Evolutionary conservation across 805 yeast genomes (phyloP).

Genomic region (Nadsonia fulvescens): DNA sequence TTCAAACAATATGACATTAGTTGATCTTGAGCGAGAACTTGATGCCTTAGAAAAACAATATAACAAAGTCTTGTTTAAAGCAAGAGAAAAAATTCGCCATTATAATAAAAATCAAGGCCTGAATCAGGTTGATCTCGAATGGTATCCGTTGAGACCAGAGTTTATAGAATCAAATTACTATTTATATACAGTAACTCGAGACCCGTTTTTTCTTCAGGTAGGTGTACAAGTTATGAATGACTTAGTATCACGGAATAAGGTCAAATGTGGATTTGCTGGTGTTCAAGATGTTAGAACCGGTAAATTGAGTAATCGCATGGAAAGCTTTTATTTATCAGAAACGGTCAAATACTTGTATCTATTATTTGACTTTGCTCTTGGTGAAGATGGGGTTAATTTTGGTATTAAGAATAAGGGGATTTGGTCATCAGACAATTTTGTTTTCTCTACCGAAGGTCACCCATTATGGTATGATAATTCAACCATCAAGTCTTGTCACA

Average conservation of each 20-base stretch:
- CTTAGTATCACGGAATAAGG: conserved; percentile 32
- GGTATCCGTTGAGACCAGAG: conserved; percentile 91
- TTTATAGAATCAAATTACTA: conserved; percentile 78
- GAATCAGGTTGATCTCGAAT: conserved; percentile 36
- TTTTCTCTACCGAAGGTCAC: conserved; percentile 83
- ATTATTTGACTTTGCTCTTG: conserved; percentile 34
- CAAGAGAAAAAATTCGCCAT: conserved; percentile 1
- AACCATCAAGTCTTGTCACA: too few species aligned
- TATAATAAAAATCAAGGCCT: too few species aligned
- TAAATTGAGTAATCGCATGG: conserved; percentile 64
- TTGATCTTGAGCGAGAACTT: too few species aligned
- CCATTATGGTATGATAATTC: conserved; percentile 62
- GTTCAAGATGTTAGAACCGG: conserved; percentile 49
- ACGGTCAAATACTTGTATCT: conserved; percentile 69
- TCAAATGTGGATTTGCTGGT: conserved; percentile 71
- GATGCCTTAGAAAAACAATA: too few species aligned
- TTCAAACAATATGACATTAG: too few species aligned
- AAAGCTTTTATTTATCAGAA: conserved; percentile 76
- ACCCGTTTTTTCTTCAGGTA: conserved; percentile 62
- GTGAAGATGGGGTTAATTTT: too few species aligned
- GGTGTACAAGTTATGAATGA: conserved; percentile 50
- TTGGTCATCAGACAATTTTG: too few species aligned
- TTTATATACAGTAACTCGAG: conserved; percentile 66
- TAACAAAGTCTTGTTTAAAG: background rate
- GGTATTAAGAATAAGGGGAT: too few species aligned